Base-by-base conservation (phyloP, 305 asterid species). In the Fraxinus greggii region DNA sequence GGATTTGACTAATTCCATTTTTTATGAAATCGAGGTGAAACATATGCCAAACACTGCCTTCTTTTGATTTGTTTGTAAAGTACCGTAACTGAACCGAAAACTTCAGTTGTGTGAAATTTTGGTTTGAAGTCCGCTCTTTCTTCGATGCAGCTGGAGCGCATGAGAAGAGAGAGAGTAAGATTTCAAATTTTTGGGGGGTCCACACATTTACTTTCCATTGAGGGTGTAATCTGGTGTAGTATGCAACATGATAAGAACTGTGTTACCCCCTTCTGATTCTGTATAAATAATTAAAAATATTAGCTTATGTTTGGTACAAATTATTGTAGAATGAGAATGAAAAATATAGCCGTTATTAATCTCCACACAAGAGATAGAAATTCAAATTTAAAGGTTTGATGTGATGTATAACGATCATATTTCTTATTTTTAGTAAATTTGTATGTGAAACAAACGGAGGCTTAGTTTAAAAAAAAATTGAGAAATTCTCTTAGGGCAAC, bases 51-150 rank as follows among this genome's bases (percentile, higher is more conserved):
- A 56, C 69, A 59, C 69, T 19, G 69, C 69, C 15, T 8, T 59
- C 29, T 21, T 59, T 21, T 19, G 69, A 59, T 21, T 7, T 59
- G 26, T 59, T 21, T 59, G 21, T 59, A 21, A 1, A 59, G 29
- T 59, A 21, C 29, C 31, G 70, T 61, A 61, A 23, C 31, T 21
- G 70, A 61, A 61, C 23, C 5, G 32, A 61, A 61, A 7, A 8
- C 0, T 7, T 23, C 3, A 0, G 6, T 0, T 21, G 26, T 7
- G 72, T 3, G 5, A 61, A 40, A 40, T 29, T 4, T 75, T 42
- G 79, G 54, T 38, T 36, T 75, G 78, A 48, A 36, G 78, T 74
- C 78, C 79, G 36, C 79, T 74, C 79, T 75, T 19, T 40, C 32
- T 75, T 38, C 21, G 65, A 75, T 26, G 63, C 79, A 75, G 63